Evolutionary conservation across 805 yeast genomes (phyloP), one percentile per base, ranked within the genome.

Genomic region (Saturnispora zaruensis): DNA sequence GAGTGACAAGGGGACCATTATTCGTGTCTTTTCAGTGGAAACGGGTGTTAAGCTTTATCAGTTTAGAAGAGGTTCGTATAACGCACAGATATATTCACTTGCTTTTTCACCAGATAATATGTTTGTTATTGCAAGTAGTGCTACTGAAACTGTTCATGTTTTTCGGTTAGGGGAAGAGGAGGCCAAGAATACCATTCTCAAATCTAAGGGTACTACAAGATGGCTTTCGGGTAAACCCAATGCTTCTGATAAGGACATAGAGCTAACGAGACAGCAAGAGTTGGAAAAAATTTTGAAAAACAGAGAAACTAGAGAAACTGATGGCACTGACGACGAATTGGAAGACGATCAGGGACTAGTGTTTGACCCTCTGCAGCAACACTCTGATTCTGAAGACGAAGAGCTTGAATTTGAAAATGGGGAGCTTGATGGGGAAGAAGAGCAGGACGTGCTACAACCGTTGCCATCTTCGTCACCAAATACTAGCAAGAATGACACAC

Each of bases 101-200:
- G 76, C 82, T 16, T 93, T 93, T 67, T 84, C 93, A 57, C 75
- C 76, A 16, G 87, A 87, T 55, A 83, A 87, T 55, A 74, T 72
- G 47, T 81, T 84, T 61, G 74, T 93, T 34, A 79, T 88, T 21
- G 97, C 91, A 4, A 81, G 93, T 23, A 84, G 95, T 25, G 84
- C 96, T 0, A 87, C 95, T 18, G 95, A 86, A 51, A 93, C 99
- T 0, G 95, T 93, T 16, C 99, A 93, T 64, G 80, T 93, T 23
- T 93, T 91, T 72, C 76, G 89, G 51, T 66, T 90, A 48, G 85
- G 81, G 1, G 79, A 75, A 51, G 69, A 66, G 46, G 71, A 67
- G 49, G 65, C 67, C 1, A 63, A 64, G 24, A 66, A 66, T 51
- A 66, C 69, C 0, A 53, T 48, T n/a, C 24, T 49, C 2, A 54